Percentiles rank a stretch among this genome's conserved stretches.
Evolutionary conservation across 768 basidiomycete genomes (phyloP).

Genomic region (Rubroboletus pulcherrimus): DNA sequence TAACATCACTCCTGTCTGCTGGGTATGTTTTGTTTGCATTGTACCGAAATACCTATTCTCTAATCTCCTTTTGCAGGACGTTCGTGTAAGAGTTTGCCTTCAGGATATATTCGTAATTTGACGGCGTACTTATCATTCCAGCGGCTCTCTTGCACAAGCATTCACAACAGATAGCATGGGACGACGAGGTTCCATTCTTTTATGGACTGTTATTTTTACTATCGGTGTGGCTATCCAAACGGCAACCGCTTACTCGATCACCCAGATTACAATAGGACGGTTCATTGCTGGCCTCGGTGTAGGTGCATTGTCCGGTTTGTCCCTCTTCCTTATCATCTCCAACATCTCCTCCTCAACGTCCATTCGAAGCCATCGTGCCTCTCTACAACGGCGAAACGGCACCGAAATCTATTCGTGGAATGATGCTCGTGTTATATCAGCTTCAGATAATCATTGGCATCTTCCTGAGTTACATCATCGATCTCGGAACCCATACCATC

Average conservation of each 20-base stretch:
- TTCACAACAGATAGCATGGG: slow-evolving; percentile 18
- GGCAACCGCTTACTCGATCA: slow-evolving; percentile 11
- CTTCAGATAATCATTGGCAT: slow-evolving; percentile 70
- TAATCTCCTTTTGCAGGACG: slow-evolving; percentile 1
- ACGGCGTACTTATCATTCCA: slow-evolving; percentile 10
- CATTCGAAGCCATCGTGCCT: slow-evolving; percentile 46
- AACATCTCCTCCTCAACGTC: not conserved
- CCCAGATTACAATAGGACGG: slow-evolving; percentile 12
- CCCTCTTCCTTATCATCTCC: not conserved
- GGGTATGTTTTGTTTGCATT: slow-evolving; percentile 1
- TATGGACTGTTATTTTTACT: slow-evolving; percentile 15
- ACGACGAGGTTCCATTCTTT: slow-evolving; percentile 11
- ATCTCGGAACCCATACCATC: slow-evolving; percentile 27
- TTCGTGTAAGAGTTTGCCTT: slow-evolving; percentile 6
- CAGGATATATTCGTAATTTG: not conserved
- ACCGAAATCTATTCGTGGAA: slow-evolving; percentile 69
- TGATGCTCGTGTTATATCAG: slow-evolving; percentile 70
- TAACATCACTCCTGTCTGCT: slow-evolving; percentile 15
- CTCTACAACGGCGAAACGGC: slow-evolving; percentile 79
- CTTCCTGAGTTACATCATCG: slow-evolving; percentile 67
- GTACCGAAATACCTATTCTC: no score
- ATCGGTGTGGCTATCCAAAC: slow-evolving; percentile 13
- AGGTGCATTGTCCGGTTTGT: slow-evolving; percentile 12
- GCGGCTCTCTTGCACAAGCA: slow-evolving; percentile 64
- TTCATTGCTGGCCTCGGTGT: slow-evolving; percentile 15